These are phyloP conservation scores for Collariella sp. DNA, from an alignment of 495 filamentous ascomycete species.

Conservation along the genomic window DNA sequence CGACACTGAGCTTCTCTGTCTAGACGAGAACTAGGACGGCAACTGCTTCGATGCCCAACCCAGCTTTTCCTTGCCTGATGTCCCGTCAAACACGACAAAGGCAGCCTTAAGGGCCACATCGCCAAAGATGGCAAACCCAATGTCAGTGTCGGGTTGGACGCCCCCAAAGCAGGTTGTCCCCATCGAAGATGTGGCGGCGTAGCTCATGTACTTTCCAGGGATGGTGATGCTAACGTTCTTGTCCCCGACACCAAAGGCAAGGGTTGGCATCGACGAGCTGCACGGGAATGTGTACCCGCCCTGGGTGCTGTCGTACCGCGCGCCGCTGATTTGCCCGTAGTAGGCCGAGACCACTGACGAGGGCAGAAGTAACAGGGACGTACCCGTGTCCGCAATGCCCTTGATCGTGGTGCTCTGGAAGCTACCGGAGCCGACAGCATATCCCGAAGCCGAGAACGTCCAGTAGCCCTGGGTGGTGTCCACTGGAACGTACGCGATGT, in stretches of 20 bases:
- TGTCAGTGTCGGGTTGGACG: slow-evolving; percentile 52
- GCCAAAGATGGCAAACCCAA: slow-evolving; percentile 63
- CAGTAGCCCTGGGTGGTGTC: slow-evolving; percentile 59
- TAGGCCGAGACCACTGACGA: slow-evolving; percentile 50
- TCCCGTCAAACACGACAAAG: slow-evolving; percentile 56
- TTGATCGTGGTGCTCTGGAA: slow-evolving; percentile 32
- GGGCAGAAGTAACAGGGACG: slow-evolving; percentile 60
- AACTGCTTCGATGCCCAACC: slow-evolving; percentile 47
- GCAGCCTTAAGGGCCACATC: slow-evolving; percentile 74
- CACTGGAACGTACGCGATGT: slow-evolving; percentile 53
- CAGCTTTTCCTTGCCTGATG: slow-evolving; percentile 31
- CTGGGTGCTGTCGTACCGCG: slow-evolving; percentile 36
- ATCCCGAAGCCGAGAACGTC: slow-evolving; percentile 56
- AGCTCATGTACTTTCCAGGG: slow-evolving; percentile 50
- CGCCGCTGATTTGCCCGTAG: slow-evolving; percentile 49
- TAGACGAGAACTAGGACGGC: neutral
- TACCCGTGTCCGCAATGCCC: slow-evolving; percentile 62
- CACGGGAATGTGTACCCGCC: slow-evolving; percentile 68
- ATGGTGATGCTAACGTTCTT: slow-evolving; percentile 38
- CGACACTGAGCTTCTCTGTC: neutral
- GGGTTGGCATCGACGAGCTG: slow-evolving; percentile 49
- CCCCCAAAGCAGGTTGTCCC: slow-evolving; percentile 50
- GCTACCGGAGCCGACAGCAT: slow-evolving; percentile 45
- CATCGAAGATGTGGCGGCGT: slow-evolving; percentile 32
- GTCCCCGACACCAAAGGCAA: slow-evolving; percentile 48